Conservation (phyloP, 1,284 basidiomycete species). For the Macrocystidia cucumis region DNA sequence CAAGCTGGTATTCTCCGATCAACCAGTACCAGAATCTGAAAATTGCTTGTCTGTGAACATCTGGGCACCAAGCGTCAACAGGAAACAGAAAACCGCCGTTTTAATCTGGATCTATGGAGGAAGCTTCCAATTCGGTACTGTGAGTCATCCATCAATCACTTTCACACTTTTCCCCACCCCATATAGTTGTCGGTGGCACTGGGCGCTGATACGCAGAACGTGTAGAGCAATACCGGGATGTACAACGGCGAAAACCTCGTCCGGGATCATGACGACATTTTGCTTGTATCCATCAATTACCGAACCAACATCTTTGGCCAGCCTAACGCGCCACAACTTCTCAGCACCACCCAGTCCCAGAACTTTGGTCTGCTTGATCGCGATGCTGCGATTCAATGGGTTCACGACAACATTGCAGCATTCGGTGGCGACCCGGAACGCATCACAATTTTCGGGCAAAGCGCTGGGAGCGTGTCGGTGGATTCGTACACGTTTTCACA, state of each 20-base stretch:
- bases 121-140: conserved; percentile 23
- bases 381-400: conserved; percentile 25
- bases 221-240: conserved; percentile 19
- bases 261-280: conserved; percentile 23
- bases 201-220: background rate
- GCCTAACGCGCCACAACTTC: conserved; percentile 25
- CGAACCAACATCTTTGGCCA: conserved; percentile 27
- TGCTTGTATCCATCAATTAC: conserved; percentile 26
- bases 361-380: conserved; percentile 26
- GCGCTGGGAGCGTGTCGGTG: conserved; percentile 21
- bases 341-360: conserved; percentile 14
- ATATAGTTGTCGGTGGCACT: too few species aligned
- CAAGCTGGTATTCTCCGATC: conserved; percentile 15
- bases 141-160: conserved; percentile 9
- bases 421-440: conserved; percentile 29
- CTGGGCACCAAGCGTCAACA: conserved; percentile 20
- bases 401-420: conserved; percentile 24
- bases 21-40: conserved; percentile 18
- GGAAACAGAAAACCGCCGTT: conserved; percentile 25
- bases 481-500: conserved; percentile 24
- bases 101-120: conserved; percentile 29
- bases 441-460: conserved; percentile 25
- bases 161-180: too few species aligned
- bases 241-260: conserved; percentile 24
- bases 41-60: conserved; percentile 24